Evolutionary conservation across 179 eudicot species (phyloP).

Genomic region (Silene coronaria): DNA sequence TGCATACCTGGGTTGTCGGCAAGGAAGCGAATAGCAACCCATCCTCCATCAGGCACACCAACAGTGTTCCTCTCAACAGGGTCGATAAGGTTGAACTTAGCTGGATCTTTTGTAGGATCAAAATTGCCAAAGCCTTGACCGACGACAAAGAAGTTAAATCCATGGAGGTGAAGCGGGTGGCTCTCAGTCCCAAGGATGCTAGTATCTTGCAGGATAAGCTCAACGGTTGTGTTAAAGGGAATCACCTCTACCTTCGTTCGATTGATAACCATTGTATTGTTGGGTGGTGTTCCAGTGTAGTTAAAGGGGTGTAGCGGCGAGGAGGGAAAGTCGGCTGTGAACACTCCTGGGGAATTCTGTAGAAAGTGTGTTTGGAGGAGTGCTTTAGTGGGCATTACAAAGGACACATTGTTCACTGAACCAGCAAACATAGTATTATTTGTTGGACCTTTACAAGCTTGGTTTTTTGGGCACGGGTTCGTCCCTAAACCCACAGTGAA

Average conservation of each 20-base stretch:
- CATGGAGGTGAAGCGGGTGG: slow-evolving; percentile 39
- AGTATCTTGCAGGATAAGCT: slow-evolving; percentile 34
- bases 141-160: slow-evolving; percentile 36
- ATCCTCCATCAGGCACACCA: slow-evolving; percentile 30
- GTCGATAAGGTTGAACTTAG: slow-evolving; percentile 29
- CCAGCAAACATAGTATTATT: slow-evolving; percentile 30
- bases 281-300: slow-evolving; percentile 35
- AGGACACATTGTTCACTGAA: slow-evolving; percentile 28
- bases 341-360: slow-evolving; percentile 21
- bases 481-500: slow-evolving; percentile 34
- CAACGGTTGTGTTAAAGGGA: slow-evolving; percentile 34
- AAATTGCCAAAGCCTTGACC: slow-evolving; percentile 42
- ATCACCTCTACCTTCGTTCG: slow-evolving; percentile 30
- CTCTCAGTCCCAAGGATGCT: slow-evolving; percentile 39
- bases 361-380: slow-evolving; percentile 28
- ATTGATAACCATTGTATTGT: slow-evolving; percentile 30
- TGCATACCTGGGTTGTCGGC: slow-evolving; percentile 26
- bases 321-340: slow-evolving; percentile 24
- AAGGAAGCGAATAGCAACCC: slow-evolving; percentile 31
- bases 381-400: slow-evolving; percentile 32
- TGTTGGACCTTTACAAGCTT: slow-evolving; percentile 31
- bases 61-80: slow-evolving; percentile 33
- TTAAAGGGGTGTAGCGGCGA: slow-evolving; percentile 25
- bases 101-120: slow-evolving; percentile 23
- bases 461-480: slow-evolving; percentile 25